phyloP scores from a whole-genome alignment of 139 green algal genomes.

The Micractinium conductrix region DNA sequence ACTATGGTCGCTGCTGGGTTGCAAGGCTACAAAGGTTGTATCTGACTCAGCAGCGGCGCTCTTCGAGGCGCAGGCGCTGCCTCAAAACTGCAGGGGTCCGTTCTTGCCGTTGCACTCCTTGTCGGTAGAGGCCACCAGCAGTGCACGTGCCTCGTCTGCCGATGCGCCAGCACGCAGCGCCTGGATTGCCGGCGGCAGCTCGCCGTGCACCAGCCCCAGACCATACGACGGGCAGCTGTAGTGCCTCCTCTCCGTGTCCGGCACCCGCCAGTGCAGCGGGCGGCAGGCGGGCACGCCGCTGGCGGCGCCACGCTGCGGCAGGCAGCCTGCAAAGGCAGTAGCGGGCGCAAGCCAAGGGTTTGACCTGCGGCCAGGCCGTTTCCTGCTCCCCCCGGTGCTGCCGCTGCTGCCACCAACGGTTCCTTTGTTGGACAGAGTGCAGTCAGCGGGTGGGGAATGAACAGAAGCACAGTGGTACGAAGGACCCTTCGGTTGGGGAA shows the following conservation, averaged over 20 bases:
- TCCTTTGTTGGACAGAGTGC: too few relatives aligned
- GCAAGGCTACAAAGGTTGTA: too few relatives aligned
- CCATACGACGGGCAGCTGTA: slow-evolving; percentile 13
- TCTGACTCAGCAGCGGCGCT: too few relatives aligned
- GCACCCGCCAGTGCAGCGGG: slow-evolving; percentile 24
- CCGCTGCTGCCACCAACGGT: too few relatives aligned
- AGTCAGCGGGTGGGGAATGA: too few relatives aligned
- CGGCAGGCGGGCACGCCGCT: slow-evolving; percentile 19
- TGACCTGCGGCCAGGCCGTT: too few relatives aligned
- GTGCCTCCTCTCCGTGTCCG: neutral
- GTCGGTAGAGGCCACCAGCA: neutral
- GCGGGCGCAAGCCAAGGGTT: too few relatives aligned
- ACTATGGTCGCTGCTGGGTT: too few relatives aligned
- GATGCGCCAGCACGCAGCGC: neutral
- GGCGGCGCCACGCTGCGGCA: neutral
- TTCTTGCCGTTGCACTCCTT: slow-evolving; percentile 11
- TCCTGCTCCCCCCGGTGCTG: too few relatives aligned
- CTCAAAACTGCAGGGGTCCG: neutral
- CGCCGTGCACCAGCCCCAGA: slow-evolving; percentile 15
- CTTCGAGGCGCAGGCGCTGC: too few relatives aligned
- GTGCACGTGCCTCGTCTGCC: neutral
- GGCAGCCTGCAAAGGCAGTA: neutral
- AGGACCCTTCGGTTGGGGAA: neutral
- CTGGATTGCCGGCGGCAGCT: neutral
- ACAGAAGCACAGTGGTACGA: too few relatives aligned